A percentile compares a stretch with the other conserved stretches of the same genome.
Evolutionary conservation across 495 filamentous ascomycete genomes (phyloP).

Genomic region (Podospora comata): DNA sequence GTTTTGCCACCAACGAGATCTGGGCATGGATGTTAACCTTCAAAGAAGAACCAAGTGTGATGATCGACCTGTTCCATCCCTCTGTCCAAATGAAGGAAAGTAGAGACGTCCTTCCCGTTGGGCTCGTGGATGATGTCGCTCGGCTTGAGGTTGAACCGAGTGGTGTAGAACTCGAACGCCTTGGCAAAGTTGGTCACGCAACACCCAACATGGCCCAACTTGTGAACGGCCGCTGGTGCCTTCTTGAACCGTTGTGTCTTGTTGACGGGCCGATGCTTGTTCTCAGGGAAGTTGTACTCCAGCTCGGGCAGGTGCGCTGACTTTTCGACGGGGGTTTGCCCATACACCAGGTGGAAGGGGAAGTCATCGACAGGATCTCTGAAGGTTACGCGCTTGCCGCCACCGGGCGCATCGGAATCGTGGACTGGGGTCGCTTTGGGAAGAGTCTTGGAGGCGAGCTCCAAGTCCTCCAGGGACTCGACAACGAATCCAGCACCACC

Average conservation of each 20-base stretch:
- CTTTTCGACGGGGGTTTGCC: conserved; percentile 38
- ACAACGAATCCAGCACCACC: conserved; percentile 50
- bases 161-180: conserved; percentile 57
- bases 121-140: conserved; percentile 45
- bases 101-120: conserved; percentile 44
- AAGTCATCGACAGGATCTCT: conserved; percentile 52
- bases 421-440: conserved; percentile 44
- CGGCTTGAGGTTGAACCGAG: conserved; percentile 60
- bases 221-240: conserved; percentile 62
- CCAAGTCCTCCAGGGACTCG: conserved; percentile 50
- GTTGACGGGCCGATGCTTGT: conserved; percentile 40
- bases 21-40: conserved; percentile 6
- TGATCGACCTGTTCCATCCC: conserved; percentile 60
- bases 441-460: conserved; percentile 39
- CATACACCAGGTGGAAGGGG: conserved; percentile 52
- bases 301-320: conserved; percentile 37
- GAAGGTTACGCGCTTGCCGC: conserved; percentile 52
- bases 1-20: background rate
- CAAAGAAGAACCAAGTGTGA: conserved; percentile 61
- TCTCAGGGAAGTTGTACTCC: conserved; percentile 39
- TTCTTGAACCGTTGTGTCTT: conserved; percentile 48
- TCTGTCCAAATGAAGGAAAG: conserved; percentile 61
- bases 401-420: conserved; percentile 51
- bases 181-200: conserved; percentile 54
- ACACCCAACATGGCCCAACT: conserved; percentile 66